Conservation (phyloP, 2,329 filamentous ascomycete species). For the Epichloe scottii region DNA sequence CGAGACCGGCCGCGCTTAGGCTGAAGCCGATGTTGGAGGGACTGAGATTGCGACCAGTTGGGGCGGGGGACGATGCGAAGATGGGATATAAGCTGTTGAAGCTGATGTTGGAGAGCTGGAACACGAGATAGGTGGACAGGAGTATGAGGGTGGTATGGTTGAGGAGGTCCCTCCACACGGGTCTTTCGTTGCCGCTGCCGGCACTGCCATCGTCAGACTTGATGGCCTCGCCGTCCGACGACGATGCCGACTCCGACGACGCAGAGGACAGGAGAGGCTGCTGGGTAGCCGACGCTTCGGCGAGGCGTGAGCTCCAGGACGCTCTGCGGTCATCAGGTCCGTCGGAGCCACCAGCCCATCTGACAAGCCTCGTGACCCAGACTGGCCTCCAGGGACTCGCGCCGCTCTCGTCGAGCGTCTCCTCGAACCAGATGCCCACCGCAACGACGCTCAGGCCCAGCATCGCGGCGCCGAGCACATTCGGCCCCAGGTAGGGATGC, state of each 20-base stretch:
- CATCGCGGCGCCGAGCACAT: slow-evolving; percentile 62
- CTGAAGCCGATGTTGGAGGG: slow-evolving; percentile 77
- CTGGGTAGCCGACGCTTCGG: slow-evolving; percentile 9
- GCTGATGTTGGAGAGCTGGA: slow-evolving; percentile 85
- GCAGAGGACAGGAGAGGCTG: slow-evolving; percentile 20
- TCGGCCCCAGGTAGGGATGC: slow-evolving; percentile 78
- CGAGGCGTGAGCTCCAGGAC: slow-evolving; percentile 28
- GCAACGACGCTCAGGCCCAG: slow-evolving; percentile 61
- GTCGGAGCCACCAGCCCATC: slow-evolving; percentile 14
- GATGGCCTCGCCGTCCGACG: not conserved
- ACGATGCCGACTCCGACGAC: slow-evolving; percentile 10
- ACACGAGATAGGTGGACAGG: slow-evolving; percentile 77
- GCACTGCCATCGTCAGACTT: slow-evolving; percentile 13
- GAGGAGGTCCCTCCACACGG: slow-evolving; percentile 45
- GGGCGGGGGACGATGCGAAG: slow-evolving; percentile 64
- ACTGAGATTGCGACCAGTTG: slow-evolving; percentile 62
- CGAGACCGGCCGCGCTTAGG: slow-evolving; percentile 68
- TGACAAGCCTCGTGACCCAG: slow-evolving; percentile 21
- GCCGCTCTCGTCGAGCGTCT: slow-evolving; percentile 43
- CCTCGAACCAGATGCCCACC: slow-evolving; percentile 70
- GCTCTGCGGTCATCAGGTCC: slow-evolving; percentile 13
- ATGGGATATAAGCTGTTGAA: slow-evolving; percentile 95
- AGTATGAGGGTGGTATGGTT: slow-evolving; percentile 75
- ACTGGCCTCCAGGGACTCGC: slow-evolving; percentile 18
- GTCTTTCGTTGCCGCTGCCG: slow-evolving; percentile 17